A percentile compares a stretch with the other conserved stretches of the same genome.
These are phyloP conservation scores for Withania somnifera DNA, from an alignment of 305 asterid species.

Conservation along the genomic window DNA sequence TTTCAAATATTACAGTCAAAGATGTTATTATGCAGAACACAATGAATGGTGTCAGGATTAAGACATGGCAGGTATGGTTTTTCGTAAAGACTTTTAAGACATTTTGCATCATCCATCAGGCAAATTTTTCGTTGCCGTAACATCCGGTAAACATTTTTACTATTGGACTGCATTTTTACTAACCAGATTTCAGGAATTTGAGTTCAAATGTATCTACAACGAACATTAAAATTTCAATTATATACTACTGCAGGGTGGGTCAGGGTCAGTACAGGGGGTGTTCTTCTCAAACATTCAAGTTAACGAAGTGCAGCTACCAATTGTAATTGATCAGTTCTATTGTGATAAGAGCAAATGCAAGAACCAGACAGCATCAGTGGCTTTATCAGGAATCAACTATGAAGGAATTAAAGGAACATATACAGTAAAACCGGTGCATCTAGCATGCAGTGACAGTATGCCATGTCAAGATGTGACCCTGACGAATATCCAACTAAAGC, in stretches of 20 bases:
- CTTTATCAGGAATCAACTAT: constrained; percentile 65
- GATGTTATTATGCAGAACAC: constrained; percentile 65
- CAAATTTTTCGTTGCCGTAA: neutral
- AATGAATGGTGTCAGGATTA: constrained; percentile 83
- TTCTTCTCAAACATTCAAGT: constrained; percentile 71
- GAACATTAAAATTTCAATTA: neutral
- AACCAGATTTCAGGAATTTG: neutral
- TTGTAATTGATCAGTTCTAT: constrained; percentile 78
- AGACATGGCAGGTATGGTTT: constrained; percentile 87
- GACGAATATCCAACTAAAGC: constrained; percentile 45
- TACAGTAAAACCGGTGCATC: constrained; percentile 71
- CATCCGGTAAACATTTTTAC: neutral
- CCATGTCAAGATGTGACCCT: constrained; percentile 74
- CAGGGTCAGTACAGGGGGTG: constrained; percentile 63
- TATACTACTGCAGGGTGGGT: constrained; percentile 52
- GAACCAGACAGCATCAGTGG: constrained; percentile 72
- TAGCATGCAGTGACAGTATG: constrained; percentile 71
- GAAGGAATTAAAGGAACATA: constrained; percentile 73
- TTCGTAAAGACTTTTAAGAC: neutral
- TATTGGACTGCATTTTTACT: neutral
- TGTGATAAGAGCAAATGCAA: constrained; percentile 62
- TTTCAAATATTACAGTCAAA: constrained; percentile 82
- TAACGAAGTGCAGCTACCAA: constrained; percentile 68
- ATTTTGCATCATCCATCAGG: neutral
- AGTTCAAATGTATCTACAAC: neutral